Percentiles rank a stretch among this genome's conserved stretches.
These are phyloP conservation scores for Ophiosphaerella herpotricha DNA, from an alignment of 2,329 filamentous ascomycete genomes.

Conservation along the genomic window DNA sequence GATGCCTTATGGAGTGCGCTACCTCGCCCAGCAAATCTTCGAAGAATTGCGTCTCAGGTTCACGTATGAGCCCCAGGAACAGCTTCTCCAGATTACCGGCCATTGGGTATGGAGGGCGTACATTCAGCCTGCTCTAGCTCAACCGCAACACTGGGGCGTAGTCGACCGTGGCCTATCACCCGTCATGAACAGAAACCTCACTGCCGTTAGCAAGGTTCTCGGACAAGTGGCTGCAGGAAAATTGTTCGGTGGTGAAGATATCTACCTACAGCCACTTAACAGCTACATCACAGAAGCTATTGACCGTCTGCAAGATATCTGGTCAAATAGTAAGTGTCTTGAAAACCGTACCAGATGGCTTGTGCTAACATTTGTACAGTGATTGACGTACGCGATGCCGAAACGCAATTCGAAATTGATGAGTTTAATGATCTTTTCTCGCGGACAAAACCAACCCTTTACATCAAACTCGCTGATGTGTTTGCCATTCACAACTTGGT, in stretches of 20 bases:
- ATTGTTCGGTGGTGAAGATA: constrained; percentile 90
- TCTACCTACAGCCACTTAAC: constrained; percentile 94
- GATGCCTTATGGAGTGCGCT: constrained; percentile 92
- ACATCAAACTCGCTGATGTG: constrained; percentile 98
- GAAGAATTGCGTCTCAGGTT: constrained; percentile 78
- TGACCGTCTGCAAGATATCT: constrained; percentile 75
- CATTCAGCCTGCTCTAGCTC: constrained; percentile 83
- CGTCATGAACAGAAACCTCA: constrained; percentile 88
- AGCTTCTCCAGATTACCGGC: constrained; percentile 80
- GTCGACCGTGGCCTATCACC: constrained; percentile 88
- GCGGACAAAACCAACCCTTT: constrained; percentile 95
- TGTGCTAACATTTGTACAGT: constrained; percentile 55
- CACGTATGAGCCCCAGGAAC: constrained; percentile 74
- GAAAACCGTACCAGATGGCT: neutral
- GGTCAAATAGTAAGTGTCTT: constrained; percentile 61
- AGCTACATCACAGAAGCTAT: constrained; percentile 86
- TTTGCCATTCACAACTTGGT: constrained; percentile 94
- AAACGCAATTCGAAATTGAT: constrained; percentile 95
- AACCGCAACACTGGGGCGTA: constrained; percentile 90
- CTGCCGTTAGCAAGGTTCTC: constrained; percentile 89
- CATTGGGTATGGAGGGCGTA: constrained; percentile 96
- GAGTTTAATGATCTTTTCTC: constrained; percentile 98
- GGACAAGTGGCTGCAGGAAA: constrained; percentile 86
- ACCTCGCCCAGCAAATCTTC: constrained; percentile 84
- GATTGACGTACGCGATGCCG: constrained; percentile 82